These are phyloP conservation scores for Neurospora sp. DNA, from an alignment of 495 filamentous ascomycete genomes.

Conservation along the genomic window DNA sequence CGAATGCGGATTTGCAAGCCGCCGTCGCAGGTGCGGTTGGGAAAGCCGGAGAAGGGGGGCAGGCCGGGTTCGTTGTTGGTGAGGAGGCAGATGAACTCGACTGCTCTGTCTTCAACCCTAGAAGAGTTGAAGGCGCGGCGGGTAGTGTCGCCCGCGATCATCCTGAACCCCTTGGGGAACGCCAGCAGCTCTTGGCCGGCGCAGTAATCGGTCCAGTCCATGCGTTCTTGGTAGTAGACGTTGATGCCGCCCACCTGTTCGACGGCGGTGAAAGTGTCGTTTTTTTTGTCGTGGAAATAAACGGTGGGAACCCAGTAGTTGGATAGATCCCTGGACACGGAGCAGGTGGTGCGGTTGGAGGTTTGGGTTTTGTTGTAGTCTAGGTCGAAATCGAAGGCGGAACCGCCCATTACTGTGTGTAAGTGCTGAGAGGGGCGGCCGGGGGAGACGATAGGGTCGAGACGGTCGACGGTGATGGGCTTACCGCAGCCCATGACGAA, in stretches of 20 bases:
- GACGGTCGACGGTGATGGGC: constrained; percentile 35
- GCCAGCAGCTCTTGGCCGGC: constrained; percentile 40
- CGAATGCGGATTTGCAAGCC: constrained; percentile 60
- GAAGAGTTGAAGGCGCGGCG: constrained; percentile 31
- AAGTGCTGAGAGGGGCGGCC: constrained; percentile 48
- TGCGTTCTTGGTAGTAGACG: constrained; percentile 33
- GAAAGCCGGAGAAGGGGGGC: constrained; percentile 16
- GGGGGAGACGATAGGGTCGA: constrained; percentile 57
- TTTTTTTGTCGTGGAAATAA: constrained; percentile 54
- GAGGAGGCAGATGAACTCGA: constrained; percentile 40
- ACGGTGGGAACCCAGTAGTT: constrained; percentile 67
- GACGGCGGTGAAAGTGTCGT: constrained; percentile 52
- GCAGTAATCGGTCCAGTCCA: constrained; percentile 22
- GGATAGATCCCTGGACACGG: constrained; percentile 51
- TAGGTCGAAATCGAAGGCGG: constrained; percentile 53
- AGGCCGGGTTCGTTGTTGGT: constrained; percentile 31
- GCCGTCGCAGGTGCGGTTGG: constrained; percentile 45
- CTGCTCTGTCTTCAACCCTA: constrained; percentile 28
- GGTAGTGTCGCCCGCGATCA: constrained; percentile 51
- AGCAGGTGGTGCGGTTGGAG: constrained; percentile 47
- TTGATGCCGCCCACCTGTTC: constrained; percentile 41
- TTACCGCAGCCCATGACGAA: constrained; percentile 16
- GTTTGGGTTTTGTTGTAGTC: constrained; percentile 39
- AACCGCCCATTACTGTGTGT: constrained; percentile 61
- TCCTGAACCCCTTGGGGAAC: constrained; percentile 56